Evolutionary conservation across 1,284 basidiomycete species (phyloP).

Genomic region (Mycosarcoma mackinlayi): DNA sequence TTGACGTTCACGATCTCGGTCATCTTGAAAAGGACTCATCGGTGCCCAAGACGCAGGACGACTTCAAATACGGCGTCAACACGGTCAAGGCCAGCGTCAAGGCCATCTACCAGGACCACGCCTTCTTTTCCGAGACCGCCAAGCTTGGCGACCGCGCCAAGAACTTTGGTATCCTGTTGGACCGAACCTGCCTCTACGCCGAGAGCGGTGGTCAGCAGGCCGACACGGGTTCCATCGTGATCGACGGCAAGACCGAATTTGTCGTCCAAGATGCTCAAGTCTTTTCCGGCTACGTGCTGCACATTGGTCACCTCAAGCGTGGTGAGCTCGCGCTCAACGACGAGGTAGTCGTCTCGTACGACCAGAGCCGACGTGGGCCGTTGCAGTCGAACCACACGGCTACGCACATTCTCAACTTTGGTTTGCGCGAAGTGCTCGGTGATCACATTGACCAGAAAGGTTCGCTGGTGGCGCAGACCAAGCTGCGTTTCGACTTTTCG

Average conservation of each 20-base stretch:
- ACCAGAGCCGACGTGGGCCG: conserved; percentile 86
- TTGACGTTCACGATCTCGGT: conserved; percentile 95
- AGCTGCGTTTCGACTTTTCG: conserved; percentile 97
- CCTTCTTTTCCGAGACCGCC: conserved; percentile 72
- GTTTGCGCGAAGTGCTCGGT: conserved; percentile 89
- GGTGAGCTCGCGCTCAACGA: conserved; percentile 78
- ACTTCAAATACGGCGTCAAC: conserved; percentile 83
- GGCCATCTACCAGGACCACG: conserved; percentile 85
- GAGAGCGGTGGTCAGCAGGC: conserved; percentile 97
- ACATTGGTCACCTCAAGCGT: conserved; percentile 86
- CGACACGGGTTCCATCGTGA: conserved; percentile 92
- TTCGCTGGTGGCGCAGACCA: conserved; percentile 92
- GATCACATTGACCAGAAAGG: conserved; percentile 98
- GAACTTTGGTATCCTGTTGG: conserved; percentile 86
- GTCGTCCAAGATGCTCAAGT: conserved; percentile 92
- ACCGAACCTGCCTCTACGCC: conserved; percentile 97
- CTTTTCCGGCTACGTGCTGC: conserved; percentile 86
- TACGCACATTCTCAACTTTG: conserved; percentile 97
- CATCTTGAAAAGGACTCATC: conserved; percentile 81
- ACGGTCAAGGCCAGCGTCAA: conserved; percentile 79
- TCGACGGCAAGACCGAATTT: conserved; percentile 91
- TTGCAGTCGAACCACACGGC: conserved; percentile 98
- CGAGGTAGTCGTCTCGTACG: conserved; percentile 79
- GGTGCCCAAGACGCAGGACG: conserved; percentile 95
- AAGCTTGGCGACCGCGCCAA: conserved; percentile 71